A percentile compares a stretch with the other conserved stretches of the same genome.
phyloP scores from a whole-genome alignment of 2,329 filamentous ascomycete genomes.

The Aquanectria penicillioides region DNA sequence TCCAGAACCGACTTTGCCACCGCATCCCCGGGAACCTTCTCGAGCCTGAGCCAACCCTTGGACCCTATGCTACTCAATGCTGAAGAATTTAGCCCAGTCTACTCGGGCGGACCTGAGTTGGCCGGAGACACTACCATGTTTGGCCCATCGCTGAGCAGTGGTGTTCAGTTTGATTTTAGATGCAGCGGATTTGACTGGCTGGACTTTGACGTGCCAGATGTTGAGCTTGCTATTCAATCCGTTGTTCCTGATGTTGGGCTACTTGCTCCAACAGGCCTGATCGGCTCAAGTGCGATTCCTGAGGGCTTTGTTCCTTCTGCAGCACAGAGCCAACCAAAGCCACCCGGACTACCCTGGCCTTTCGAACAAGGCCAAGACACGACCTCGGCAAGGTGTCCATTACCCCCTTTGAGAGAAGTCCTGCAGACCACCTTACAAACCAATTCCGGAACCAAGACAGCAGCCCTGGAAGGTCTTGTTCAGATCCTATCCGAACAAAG shows the following conservation, averaged over 20 bases:
- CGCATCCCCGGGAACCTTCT: not conserved
- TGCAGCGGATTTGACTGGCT: conserved; percentile 34
- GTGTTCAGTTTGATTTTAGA: conserved; percentile 25
- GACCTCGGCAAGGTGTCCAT: conserved; percentile 16
- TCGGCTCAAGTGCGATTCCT: not conserved
- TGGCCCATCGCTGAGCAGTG: not conserved
- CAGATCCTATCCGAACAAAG: conserved; percentile 38
- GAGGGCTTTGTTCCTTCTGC: not conserved
- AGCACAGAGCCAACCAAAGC: conserved; percentile 1
- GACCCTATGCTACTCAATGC: conserved; percentile 12
- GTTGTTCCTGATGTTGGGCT: not conserved
- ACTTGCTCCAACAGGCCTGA: no score
- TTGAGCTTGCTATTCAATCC: conserved; percentile 6
- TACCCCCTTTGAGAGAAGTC: conserved; percentile 36
- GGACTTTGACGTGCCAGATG: conserved; percentile 31
- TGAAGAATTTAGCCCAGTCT: conserved; percentile 12
- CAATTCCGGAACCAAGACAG: not conserved
- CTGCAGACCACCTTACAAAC: conserved; percentile 15
- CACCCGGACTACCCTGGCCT: conserved; percentile 27
- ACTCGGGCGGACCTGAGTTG: not conserved
- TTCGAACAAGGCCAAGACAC: conserved; percentile 33
- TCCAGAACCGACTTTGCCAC: not conserved
- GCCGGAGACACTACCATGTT: not conserved
- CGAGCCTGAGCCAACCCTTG: conserved; percentile 4
- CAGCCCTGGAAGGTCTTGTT: conserved; percentile 30